Evolutionary conservation across 768 basidiomycete genomes (phyloP).

Genomic region (Strobilomyces echinocephalus): DNA sequence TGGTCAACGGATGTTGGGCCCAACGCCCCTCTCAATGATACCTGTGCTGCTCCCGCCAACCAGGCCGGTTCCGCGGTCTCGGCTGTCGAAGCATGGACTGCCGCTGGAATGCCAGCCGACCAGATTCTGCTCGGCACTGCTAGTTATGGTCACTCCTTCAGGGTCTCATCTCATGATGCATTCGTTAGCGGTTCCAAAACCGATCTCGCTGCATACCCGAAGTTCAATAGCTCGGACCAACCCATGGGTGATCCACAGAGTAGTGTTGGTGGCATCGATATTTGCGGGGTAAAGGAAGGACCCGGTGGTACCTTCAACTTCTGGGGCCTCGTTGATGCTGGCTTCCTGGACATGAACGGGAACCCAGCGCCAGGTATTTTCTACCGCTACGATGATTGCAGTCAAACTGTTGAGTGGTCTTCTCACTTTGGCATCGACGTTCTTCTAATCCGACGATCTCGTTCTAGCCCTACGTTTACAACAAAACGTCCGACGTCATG

Average conservation of each 20-base stretch:
- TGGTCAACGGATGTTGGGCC: conserved; percentile 60
- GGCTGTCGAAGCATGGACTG: conserved; percentile 66
- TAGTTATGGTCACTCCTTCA: conserved; percentile 75
- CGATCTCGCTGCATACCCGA: conserved; percentile 46
- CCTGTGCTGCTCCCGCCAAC: conserved; percentile 55
- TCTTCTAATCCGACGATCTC: neutral
- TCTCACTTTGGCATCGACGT: neutral
- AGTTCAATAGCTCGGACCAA: conserved; percentile 41
- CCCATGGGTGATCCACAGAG: conserved; percentile 59
- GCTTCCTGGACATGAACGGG: conserved; percentile 41
- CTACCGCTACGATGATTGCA: conserved; percentile 61
- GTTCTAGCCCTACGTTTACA: conserved; percentile 62
- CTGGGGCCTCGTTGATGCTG: conserved; percentile 54
- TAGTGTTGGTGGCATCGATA: conserved; percentile 41
- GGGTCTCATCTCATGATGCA: conserved; percentile 36
- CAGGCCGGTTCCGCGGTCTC: conserved; percentile 72
- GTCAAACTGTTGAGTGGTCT: conserved; percentile 56
- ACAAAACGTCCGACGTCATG: conserved; percentile 49
- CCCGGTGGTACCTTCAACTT: conserved; percentile 55
- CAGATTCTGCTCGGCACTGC: conserved; percentile 80
- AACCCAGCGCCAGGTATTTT: conserved; percentile 41
- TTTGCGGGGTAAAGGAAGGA: conserved; percentile 46
- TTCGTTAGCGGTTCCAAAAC: conserved; percentile 31
- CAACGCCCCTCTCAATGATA: conserved; percentile 76
- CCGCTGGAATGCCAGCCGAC: conserved; percentile 64